Conservation (phyloP, 805 yeast species). For the Cephaloascus albidus region DNA sequence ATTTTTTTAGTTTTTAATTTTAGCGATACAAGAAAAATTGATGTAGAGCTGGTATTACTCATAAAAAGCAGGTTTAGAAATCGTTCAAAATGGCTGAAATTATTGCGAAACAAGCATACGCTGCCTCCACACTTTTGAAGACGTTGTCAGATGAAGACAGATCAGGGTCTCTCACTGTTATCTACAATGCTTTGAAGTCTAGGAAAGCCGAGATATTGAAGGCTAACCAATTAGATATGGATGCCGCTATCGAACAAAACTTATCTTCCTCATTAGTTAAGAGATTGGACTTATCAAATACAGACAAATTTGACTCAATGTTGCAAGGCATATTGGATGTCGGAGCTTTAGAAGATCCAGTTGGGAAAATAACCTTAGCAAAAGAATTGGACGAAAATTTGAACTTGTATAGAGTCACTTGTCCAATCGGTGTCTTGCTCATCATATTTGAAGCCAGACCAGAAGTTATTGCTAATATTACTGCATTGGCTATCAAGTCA, state of each 20-base stretch:
- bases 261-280: conserved; percentile 68
- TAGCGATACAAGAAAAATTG: no score
- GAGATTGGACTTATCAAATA: conserved; percentile 71
- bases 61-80: no score
- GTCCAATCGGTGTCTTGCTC: conserved; percentile 90
- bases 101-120: conserved; percentile 73
- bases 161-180: conserved; percentile 59
- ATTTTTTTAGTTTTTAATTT: no score
- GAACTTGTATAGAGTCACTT: conserved; percentile 70
- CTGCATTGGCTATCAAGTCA: conserved; percentile 90
- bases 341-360: conserved; percentile 81
- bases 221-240: conserved; percentile 73
- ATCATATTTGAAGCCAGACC: conserved; percentile 96
- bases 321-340: conserved; percentile 91
- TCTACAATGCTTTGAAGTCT: conserved; percentile 58
- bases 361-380: conserved; percentile 80
- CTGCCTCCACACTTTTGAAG: conserved; percentile 78
- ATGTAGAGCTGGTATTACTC: no score
- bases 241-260: conserved; percentile 50
- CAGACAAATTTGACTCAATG: conserved; percentile 89
- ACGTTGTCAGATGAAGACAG: conserved; percentile 68
- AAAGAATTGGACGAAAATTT: conserved; percentile 86
- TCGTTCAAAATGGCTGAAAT: conserved; percentile 49
- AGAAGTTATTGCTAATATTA: conserved; percentile 95
- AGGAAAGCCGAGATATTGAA: conserved; percentile 53